A percentile compares a stretch with the other conserved stretches of the same genome.
Evolutionary conservation across 768 basidiomycete species (phyloP).

Genomic region (Trametes cingulata): DNA sequence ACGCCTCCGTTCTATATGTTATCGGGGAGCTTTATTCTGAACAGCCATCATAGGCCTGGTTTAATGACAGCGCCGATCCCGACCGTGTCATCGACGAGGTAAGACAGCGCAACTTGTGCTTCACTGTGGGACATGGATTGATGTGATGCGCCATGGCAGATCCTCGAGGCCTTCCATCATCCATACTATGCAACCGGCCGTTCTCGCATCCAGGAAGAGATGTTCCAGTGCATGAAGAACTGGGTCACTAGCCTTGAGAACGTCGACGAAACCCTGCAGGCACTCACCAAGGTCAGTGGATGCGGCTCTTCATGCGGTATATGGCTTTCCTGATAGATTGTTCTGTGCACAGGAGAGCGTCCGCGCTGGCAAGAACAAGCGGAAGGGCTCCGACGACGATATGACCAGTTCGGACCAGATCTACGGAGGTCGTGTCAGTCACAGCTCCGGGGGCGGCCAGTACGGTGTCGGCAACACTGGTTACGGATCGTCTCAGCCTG

Average conservation of each 20-base stretch:
- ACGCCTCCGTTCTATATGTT: no score
- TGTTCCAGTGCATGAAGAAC: conserved; percentile 56
- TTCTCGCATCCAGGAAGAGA: conserved; percentile 57
- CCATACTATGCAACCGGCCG: conserved; percentile 60
- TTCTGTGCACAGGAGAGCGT: conserved; percentile 48
- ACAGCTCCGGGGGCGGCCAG: conserved; percentile 10
- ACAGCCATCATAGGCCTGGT: no score
- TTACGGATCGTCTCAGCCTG: conserved; percentile 6
- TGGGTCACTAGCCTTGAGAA: conserved; percentile 57
- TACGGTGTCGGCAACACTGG: conserved; percentile 4
- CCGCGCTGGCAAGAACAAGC: conserved; percentile 56
- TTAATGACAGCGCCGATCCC: conserved; percentile 44
- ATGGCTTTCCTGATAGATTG: not conserved
- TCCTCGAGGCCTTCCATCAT: conserved; percentile 69
- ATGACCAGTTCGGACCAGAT: conserved; percentile 21
- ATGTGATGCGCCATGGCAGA: conserved; percentile 29
- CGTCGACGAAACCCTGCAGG: conserved; percentile 43
- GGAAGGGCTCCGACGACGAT: conserved; percentile 48
- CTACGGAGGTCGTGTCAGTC: conserved; percentile 19
- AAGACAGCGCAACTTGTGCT: no score
- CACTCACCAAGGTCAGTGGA: conserved; percentile 51
- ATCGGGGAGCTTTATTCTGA: not conserved
- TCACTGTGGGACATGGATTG: not conserved
- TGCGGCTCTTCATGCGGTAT: not conserved
- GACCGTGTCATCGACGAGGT: conserved; percentile 49